Percentiles rank a stretch among this genome's conserved stretches.
Evolutionary conservation across 768 basidiomycete genomes (phyloP).

Genomic region (Steccherinum ochraceum): DNA sequence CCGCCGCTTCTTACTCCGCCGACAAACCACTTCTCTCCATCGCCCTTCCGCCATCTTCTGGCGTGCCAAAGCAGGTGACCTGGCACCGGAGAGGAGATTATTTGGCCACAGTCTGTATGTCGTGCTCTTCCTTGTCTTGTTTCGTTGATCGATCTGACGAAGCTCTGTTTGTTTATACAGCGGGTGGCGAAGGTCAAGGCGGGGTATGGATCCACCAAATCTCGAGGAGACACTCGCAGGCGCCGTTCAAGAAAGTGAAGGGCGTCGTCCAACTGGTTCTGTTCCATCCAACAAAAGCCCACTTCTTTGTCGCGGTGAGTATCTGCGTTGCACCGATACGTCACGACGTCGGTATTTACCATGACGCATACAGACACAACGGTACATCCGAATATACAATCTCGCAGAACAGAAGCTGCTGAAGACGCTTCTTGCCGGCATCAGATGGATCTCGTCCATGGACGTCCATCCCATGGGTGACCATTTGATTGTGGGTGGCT

Average conservation of each 20-base stretch:
- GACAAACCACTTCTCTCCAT: constrained; percentile 57
- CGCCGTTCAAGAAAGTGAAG: constrained; percentile 94
- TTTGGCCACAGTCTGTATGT: constrained; percentile 89
- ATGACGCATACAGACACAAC: constrained; percentile 66
- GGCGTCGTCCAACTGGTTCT: constrained; percentile 85
- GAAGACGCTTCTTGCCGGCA: constrained; percentile 92
- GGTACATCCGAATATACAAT: constrained; percentile 94
- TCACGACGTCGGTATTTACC: constrained; percentile 7
- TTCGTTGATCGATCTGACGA: background rate
- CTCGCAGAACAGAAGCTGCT: constrained; percentile 88
- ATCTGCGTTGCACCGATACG: constrained; percentile 5
- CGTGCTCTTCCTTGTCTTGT: background rate
- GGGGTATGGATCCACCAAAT: constrained; percentile 96
- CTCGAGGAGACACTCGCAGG: constrained; percentile 90
- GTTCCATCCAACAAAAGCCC: constrained; percentile 92
- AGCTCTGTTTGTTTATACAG: constrained; percentile 26
- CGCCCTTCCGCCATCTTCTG: constrained; percentile 57
- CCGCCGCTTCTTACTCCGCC: constrained; percentile 38
- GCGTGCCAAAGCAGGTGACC: constrained; percentile 69
- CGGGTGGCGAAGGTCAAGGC: constrained; percentile 64
- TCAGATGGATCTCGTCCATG: constrained; percentile 96
- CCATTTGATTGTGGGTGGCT: constrained; percentile 95
- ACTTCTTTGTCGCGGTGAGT: constrained; percentile 96
- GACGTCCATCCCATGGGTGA: constrained; percentile 95
- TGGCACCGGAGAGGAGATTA: constrained; percentile 98